Percentiles rank a stretch among this genome's conserved stretches.
phyloP scores from a whole-genome alignment of 331 rosid species.

The Quercus tomentella region DNA sequence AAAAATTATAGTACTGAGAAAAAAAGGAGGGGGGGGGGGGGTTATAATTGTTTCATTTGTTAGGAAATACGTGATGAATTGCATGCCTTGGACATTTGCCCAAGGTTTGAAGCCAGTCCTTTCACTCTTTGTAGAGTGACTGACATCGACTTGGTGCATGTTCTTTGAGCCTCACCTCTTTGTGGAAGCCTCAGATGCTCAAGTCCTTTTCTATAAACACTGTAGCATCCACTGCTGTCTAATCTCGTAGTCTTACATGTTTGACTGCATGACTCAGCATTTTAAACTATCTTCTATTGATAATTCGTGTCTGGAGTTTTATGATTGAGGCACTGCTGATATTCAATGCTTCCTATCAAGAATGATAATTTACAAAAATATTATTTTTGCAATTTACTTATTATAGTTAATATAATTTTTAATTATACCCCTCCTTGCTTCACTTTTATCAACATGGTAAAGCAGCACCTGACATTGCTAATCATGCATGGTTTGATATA shows the following conservation, averaged over 20 bases:
- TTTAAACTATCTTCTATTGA: background rate
- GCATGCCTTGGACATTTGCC: background rate
- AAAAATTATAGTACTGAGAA: background rate
- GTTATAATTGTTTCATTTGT: background rate
- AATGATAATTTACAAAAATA: background rate
- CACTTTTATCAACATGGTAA: background rate
- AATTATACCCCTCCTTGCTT: background rate
- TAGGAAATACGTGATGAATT: background rate
- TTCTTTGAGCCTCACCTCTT: background rate
- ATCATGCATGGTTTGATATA: constrained; percentile 12
- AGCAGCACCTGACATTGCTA: constrained; percentile 6
- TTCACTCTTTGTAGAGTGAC: background rate
- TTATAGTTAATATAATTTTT: background rate
- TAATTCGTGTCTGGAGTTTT: background rate
- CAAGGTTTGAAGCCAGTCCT: background rate
- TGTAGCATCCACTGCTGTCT: background rate
- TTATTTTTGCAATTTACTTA: background rate
- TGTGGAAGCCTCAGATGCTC: background rate
- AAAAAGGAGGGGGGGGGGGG: background rate
- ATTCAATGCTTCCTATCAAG: background rate
- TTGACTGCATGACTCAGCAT: background rate
- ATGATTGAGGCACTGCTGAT: background rate
- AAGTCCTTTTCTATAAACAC: background rate
- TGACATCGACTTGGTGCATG: background rate
- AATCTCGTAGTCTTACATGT: background rate